Evolutionary conservation across 768 basidiomycete genomes (phyloP).

Genomic region (Coprinopsis strossmayeri): DNA sequence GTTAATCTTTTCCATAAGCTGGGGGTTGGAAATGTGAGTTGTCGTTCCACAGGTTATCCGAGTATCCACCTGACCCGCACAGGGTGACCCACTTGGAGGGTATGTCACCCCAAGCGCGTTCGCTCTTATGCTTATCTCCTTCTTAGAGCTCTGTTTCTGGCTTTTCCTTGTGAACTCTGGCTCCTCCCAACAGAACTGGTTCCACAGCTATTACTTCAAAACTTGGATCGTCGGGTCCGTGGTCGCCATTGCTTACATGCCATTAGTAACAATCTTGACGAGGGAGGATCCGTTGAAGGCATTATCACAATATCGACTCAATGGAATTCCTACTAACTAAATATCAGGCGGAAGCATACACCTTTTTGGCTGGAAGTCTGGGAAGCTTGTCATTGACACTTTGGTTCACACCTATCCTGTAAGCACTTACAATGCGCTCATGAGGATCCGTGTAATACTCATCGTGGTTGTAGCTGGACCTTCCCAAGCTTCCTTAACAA

Average conservation of each 20-base stretch:
- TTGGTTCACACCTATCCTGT: slow-evolving; percentile 71
- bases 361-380: slow-evolving; percentile 62
- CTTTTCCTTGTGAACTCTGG: slow-evolving; percentile 70
- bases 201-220: slow-evolving; percentile 68
- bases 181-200: slow-evolving; percentile 66
- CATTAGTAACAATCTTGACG: slow-evolving; percentile 60
- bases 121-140: slow-evolving; percentile 3
- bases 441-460: slow-evolving; percentile 11
- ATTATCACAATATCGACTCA: neutral
- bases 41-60: neutral
- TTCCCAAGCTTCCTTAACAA: slow-evolving; percentile 62
- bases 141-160: slow-evolving; percentile 80
- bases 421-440: slow-evolving; percentile 16
- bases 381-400: slow-evolving; percentile 66
- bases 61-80: neutral
- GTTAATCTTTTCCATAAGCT: slow-evolving; percentile 56
- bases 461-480: slow-evolving; percentile 36
- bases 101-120: slow-evolving; percentile 17
- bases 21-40: slow-evolving; percentile 71
- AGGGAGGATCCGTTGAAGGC: slow-evolving; percentile 56
- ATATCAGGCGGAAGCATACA: slow-evolving; percentile 59
- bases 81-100: slow-evolving; percentile 82
- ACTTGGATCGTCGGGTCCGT: slow-evolving; percentile 63
- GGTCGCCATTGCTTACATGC: slow-evolving; percentile 59
- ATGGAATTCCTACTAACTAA: slow-evolving; percentile 1